A percentile compares a stretch with the other conserved stretches of the same genome.
phyloP scores from a whole-genome alignment of 176 grass and related monocot species.

The Rhipidocladum racemiflorum region DNA sequence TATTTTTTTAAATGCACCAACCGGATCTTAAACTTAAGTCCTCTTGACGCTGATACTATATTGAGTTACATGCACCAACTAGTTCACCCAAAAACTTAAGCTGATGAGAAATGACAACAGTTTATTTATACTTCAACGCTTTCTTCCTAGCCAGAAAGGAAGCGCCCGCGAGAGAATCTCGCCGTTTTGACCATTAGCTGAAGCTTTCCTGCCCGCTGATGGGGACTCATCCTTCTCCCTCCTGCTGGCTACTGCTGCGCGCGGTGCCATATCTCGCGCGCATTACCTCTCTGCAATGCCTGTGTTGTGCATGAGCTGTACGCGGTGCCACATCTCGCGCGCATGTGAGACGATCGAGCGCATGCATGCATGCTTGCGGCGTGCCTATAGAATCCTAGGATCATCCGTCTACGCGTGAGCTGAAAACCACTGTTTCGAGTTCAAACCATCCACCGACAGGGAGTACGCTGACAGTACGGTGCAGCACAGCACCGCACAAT shows the following conservation, averaged over 20 bases:
- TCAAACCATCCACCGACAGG: neutral
- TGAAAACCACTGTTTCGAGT: neutral
- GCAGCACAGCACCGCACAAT: neutral
- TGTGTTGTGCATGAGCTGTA: too few relatives aligned
- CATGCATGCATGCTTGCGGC: neutral
- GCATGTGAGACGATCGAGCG: too few relatives aligned
- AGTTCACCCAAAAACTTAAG: too few relatives aligned
- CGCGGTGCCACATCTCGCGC: too few relatives aligned
- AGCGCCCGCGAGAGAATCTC: constrained; percentile 13
- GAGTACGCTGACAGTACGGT: neutral
- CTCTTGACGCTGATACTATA: too few relatives aligned
- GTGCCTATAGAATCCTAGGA: neutral
- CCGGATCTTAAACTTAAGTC: too few relatives aligned
- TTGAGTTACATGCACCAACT: too few relatives aligned
- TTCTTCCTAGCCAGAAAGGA: neutral
- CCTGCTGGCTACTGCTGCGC: neutral
- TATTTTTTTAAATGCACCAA: too few relatives aligned
- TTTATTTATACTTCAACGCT: too few relatives aligned
- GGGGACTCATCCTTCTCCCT: neutral
- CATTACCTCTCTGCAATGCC: neutral
- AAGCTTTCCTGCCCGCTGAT: constrained; percentile 3
- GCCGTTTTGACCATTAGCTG: constrained; percentile 15
- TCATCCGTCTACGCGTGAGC: neutral
- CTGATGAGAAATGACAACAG: too few relatives aligned
- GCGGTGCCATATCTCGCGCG: neutral